phyloP scores from a whole-genome alignment of 1,284 basidiomycete genomes.

The Ceratobasidium sp. region DNA sequence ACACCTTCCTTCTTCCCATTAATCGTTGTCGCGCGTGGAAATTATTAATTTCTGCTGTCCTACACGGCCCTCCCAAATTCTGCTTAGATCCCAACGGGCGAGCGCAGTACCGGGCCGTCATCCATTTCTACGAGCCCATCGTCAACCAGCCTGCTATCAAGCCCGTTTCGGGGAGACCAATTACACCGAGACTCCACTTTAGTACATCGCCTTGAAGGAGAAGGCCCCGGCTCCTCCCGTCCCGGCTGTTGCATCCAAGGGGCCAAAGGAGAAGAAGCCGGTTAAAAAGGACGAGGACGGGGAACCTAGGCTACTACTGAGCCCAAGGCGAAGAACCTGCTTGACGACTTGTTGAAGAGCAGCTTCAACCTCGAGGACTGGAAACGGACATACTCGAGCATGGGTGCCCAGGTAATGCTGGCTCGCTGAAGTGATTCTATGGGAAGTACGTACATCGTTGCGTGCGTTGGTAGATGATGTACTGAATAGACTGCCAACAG shows the following conservation, averaged over 20 bases:
- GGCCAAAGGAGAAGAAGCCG: constrained; percentile 64
- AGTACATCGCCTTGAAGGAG: constrained; percentile 72
- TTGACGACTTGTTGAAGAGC: constrained; percentile 91
- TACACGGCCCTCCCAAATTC: constrained; percentile 62
- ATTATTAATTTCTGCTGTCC: constrained; percentile 71
- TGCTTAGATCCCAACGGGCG: constrained; percentile 74
- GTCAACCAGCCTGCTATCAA: constrained; percentile 82
- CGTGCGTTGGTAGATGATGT: background rate
- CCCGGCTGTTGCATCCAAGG: constrained; percentile 66
- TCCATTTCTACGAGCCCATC: constrained; percentile 87
- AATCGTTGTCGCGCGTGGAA: constrained; percentile 97
- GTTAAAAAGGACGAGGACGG: constrained; percentile 75
- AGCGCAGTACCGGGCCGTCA: constrained; percentile 75
- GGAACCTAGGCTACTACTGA: constrained; percentile 67
- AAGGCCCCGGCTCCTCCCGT: constrained; percentile 58
- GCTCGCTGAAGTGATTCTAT: constrained; percentile 89
- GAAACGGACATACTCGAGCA: constrained; percentile 98
- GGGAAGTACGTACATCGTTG: constrained; percentile 68
- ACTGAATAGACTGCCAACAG: constrained; percentile 58
- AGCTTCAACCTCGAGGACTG: constrained; percentile 96
- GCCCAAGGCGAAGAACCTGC: constrained; percentile 91
- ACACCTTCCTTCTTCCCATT: constrained; percentile 87
- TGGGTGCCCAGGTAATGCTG: constrained; percentile 86
- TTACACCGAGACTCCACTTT: constrained; percentile 77
- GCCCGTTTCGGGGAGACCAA: constrained; percentile 66